Base-by-base conservation (phyloP, 257 asterid genomes). In the Nicotiana tabacum region DNA sequence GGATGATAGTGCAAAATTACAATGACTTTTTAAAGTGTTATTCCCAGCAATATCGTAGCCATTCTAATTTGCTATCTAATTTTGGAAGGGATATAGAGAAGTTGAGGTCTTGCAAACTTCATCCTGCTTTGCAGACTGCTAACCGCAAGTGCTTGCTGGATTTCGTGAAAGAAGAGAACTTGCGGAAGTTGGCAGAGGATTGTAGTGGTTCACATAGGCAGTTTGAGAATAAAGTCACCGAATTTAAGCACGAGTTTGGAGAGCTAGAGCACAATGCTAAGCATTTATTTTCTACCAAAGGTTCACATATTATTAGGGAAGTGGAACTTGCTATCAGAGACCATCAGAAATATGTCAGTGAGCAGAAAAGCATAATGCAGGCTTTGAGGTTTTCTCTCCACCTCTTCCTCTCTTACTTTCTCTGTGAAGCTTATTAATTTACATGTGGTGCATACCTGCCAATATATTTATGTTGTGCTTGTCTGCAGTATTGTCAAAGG, bases 301-400 rank as follows among this genome's bases (percentile, higher is more conserved):
- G 92, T 85, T 91, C 97, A 51, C 88, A 86, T 86, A 92, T 86
- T 57, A 89, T 89, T 70, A 90, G 92, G 83, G 98, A 93, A 78
- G 85, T 94, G 88, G 98, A 93, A 80, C 66, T 85, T 85, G 83
- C 91, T 51, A 88, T 96, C 57, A 91, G 90, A 81, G 97, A 92
- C 65, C 97, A 88, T 83, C 98, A 91, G 84, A 87, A 85, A 76
- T 87, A 87, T 81, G 88, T 88, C 82, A 88, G 84, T 86, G 98
- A 94, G 91, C 99, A 96, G 84, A 90, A 91, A 87, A 91, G 98
- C 90, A 94, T 96, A 84, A 91, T 96, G 98, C 98, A 91, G 88
- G 92, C 97, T 83, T 89, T 96, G 83, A 92, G 99, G 99, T 96
- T 32, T 77, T 46, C 76, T 74, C 85, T 56, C 81, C 58, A 70